These are phyloP conservation scores for Senecio squalidus DNA, from an alignment of 140 eudicot genomes.

Conservation along the genomic window DNA sequence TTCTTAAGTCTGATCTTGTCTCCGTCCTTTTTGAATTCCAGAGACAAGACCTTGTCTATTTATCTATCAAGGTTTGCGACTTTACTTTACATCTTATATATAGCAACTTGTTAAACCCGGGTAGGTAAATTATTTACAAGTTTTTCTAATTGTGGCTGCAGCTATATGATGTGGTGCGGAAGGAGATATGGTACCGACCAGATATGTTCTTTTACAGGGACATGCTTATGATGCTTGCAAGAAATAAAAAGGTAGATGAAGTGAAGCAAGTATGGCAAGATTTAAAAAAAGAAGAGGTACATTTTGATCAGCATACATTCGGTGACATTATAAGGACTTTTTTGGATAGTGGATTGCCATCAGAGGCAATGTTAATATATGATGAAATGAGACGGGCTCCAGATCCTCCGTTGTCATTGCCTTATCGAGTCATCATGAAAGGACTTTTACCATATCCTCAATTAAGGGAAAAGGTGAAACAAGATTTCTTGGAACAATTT, in stretches of 20 bases:
- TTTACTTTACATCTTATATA: too few species aligned
- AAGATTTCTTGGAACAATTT: slow-evolving; percentile 78
- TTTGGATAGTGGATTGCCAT: slow-evolving; percentile 57
- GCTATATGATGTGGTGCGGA: slow-evolving; percentile 83
- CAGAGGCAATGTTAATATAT: slow-evolving; percentile 75
- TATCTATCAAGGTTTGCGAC: slow-evolving; percentile 67
- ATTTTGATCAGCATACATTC: slow-evolving; percentile 88
- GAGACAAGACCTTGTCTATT: slow-evolving; percentile 75
- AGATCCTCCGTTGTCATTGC: slow-evolving; percentile 81
- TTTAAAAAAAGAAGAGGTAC: slow-evolving; percentile 61
- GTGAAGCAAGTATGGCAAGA: slow-evolving; percentile 62
- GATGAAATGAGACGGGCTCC: slow-evolving; percentile 86
- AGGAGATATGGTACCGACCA: slow-evolving; percentile 94
- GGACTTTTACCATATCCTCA: slow-evolving; percentile 84
- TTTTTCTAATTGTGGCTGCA: too few species aligned
- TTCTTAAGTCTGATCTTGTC: slow-evolving; percentile 81
- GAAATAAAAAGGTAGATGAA: slow-evolving; percentile 73
- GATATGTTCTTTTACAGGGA: slow-evolving; percentile 98
- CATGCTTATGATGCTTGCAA: slow-evolving; percentile 94
- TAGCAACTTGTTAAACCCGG: too few species aligned
- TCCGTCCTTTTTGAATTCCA: slow-evolving; percentile 87
- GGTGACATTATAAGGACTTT: slow-evolving; percentile 85
- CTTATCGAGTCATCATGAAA: slow-evolving; percentile 82
- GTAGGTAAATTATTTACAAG: too few species aligned
- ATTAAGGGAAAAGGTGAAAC: slow-evolving; percentile 85